Base-by-base conservation (phyloP, 2,329 filamentous ascomycete genomes). In the Whalleya microplaca region DNA sequence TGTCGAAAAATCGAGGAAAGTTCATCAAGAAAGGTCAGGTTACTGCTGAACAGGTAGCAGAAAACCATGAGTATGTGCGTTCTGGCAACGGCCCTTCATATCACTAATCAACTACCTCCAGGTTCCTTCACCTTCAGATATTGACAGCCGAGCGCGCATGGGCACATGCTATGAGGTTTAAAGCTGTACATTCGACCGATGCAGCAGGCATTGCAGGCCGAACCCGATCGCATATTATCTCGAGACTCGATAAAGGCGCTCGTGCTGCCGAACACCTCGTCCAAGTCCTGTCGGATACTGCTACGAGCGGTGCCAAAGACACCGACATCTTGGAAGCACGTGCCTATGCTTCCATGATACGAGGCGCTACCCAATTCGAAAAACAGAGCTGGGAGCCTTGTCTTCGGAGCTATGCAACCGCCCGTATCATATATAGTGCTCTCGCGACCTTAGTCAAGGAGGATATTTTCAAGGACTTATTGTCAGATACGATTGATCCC, bases 111-210 rank as follows among this genome's bases (percentile, higher is more conserved):
- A n/a, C n/a, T 48, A 27, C 46, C 56, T 19, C 37, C 66, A 96
- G 91, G 74, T 91, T 87, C 75, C 84, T 88, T 47, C 82, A 89
- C 64, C 80, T 97, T n/a, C 80, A 94, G 29, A 82, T 99, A 54
- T 85, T 97, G 69, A 90, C 87, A 41, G 87, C 93, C 58, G 95
- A 99, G 78, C 85, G 95, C 62, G 91, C 93, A 49, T 98, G 92
- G 91, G 94, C 95, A 40, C 89, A 96, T 73, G 94, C 93, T 55
- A 96, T 98, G 92, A 87, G 90, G 71, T 92, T 97, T 83, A 97
- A 96, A 75, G 84, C 91, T 3, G 80, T 85, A 19, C 91, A 96
- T 71, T 85, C 90, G 41, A 84, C 90, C 66, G 91, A 95, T 66
- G 86, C 88, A 58, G 90, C 91, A 73, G 88, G 87, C 47, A 89